Percentiles rank a stretch among this genome's conserved stretches.
These are phyloP conservation scores for Cylindrotheca closterium DNA, from an alignment of 108 stramenopile genomes.

Conservation along the genomic window DNA sequence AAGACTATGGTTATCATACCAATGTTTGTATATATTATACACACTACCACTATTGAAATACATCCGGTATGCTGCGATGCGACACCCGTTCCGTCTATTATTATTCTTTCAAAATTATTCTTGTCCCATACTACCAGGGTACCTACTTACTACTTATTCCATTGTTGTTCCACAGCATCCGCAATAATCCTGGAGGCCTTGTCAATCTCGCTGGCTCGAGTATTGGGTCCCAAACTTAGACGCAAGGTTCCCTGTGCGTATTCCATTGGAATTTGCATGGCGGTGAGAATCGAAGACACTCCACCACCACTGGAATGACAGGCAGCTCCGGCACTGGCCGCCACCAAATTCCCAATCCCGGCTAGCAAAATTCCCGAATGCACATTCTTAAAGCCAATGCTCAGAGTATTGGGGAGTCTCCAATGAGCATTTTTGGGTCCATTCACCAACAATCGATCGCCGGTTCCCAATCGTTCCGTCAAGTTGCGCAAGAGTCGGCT, in stretches of 20 bases:
- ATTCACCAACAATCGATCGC: conserved; percentile 59
- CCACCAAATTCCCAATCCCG: conserved; percentile 69
- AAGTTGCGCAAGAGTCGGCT: conserved; percentile 57
- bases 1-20: too few relatives aligned
- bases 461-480: conserved; percentile 31
- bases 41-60: too few relatives aligned
- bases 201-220: conserved; percentile 79
- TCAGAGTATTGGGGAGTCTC: conserved; percentile 93
- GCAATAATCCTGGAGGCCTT: conserved; percentile 76
- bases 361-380: conserved; percentile 56
- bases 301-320: conserved; percentile 70
- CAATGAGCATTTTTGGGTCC: conserved; percentile 65
- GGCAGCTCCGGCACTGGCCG: conserved; percentile 90
- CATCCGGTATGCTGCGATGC: too few relatives aligned
- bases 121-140: too few relatives aligned
- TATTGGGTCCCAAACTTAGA: conserved; percentile 87
- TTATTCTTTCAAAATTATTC: too few relatives aligned
- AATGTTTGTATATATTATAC: too few relatives aligned
- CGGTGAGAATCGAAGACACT: conserved; percentile 84
- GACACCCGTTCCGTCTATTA: too few relatives aligned
- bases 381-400: conserved; percentile 72
- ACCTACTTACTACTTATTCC: conserved; percentile 88
- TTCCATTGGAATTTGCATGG: conserved; percentile 82
- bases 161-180: conserved; percentile 46
- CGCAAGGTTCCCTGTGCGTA: conserved; percentile 90